Percentiles rank a stretch among this genome's conserved stretches.
phyloP scores from a whole-genome alignment of 73 alveolate genomes.

The Paramecium sonneborni region DNA sequence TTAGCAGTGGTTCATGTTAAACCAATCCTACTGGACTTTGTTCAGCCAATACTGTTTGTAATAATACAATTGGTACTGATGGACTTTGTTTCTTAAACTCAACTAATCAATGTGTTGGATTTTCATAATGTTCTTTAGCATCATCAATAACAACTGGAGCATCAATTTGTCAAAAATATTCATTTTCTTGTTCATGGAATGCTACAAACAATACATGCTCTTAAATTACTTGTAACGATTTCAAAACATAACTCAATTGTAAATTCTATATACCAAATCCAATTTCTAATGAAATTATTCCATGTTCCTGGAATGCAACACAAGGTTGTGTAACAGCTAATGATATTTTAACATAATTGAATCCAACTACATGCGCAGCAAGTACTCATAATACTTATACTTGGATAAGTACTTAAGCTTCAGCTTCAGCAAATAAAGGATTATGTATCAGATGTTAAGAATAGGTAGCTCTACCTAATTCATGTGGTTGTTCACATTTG shows the following conservation, averaged over 20 bases:
- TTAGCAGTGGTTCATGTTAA: neutral
- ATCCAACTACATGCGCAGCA: neutral
- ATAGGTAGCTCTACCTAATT: neutral
- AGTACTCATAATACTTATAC: neutral
- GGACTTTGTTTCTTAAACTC: neutral
- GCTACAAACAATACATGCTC: neutral
- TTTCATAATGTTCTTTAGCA: neutral
- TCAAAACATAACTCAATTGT: neutral
- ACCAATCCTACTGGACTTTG: neutral
- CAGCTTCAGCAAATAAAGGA: neutral
- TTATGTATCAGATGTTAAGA: neutral
- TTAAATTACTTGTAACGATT: neutral
- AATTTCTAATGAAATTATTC: neutral
- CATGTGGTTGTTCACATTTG: neutral
- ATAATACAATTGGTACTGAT: neutral
- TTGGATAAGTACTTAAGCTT: neutral
- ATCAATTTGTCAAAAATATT: neutral
- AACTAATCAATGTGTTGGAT: neutral
- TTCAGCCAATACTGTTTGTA: neutral
- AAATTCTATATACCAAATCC: neutral
- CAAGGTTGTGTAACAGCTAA: neutral
- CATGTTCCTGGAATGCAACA: neutral
- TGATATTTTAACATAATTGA: neutral
- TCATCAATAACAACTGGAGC: neutral
- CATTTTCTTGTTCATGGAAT: neutral